A percentile compares a stretch with the other conserved stretches of the same genome.
Evolutionary conservation across 1,284 basidiomycete genomes (phyloP).

Genomic region (Marasmius sp.): DNA sequence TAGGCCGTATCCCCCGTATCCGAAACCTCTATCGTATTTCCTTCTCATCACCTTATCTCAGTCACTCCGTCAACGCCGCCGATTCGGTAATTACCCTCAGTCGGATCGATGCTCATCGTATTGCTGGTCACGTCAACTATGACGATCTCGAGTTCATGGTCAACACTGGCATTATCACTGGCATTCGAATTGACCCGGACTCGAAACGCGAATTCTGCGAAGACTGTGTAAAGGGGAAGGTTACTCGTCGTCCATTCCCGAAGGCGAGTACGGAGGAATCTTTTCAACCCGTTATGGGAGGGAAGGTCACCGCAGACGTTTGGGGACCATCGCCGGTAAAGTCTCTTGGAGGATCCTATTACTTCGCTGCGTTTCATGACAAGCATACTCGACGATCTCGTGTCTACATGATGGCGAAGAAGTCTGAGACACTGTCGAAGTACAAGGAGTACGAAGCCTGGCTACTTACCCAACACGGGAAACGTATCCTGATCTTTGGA

Average conservation of each 20-base stretch:
- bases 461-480: slow-evolving; percentile 21
- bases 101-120: slow-evolving; percentile 28
- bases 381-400: slow-evolving; percentile 17
- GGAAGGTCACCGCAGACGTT: slow-evolving; percentile 26
- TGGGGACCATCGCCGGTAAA: slow-evolving; percentile 27
- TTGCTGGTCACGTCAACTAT: slow-evolving; percentile 33
- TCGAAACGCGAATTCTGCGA: slow-evolving; percentile 28
- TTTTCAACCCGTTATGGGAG: slow-evolving; percentile 20
- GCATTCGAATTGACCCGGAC: slow-evolving; percentile 26
- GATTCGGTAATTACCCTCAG: slow-evolving; percentile 8
- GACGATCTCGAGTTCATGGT: slow-evolving; percentile 24
- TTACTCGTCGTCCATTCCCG: slow-evolving; percentile 26
- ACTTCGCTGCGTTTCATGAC: slow-evolving; percentile 28
- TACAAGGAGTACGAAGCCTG: slow-evolving; percentile 29
- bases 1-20: slow-evolving; percentile 23
- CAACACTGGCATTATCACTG: slow-evolving; percentile 23
- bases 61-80: neutral
- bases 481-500: slow-evolving; percentile 23
- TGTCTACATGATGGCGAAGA: slow-evolving; percentile 22
- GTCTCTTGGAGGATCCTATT: slow-evolving; percentile 24
- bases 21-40: slow-evolving; percentile 28
- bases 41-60: neutral
- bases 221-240: slow-evolving; percentile 34
- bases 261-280: slow-evolving; percentile 17
- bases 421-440: slow-evolving; percentile 21